Conservation (phyloP, 2,329 filamentous ascomycete species). For the Nemania sp. region DNA sequence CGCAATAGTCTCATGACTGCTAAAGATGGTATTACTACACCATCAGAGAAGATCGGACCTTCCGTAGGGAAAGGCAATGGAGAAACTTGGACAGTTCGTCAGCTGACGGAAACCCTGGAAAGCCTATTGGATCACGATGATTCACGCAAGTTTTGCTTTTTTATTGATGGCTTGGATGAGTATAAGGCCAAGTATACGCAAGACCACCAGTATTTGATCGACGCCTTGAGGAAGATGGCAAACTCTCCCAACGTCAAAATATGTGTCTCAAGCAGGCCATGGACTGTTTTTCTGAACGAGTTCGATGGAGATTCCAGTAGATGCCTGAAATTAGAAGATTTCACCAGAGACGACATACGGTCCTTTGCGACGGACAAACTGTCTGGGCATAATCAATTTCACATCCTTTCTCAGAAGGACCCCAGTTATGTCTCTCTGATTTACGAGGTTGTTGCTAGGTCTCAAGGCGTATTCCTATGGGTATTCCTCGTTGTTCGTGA, state of each 20-base stretch:
- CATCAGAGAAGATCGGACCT: too few species aligned
- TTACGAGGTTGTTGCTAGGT: background rate
- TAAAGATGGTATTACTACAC: background rate
- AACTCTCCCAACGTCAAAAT: background rate
- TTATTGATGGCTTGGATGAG: constrained; percentile 12
- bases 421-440: too few species aligned
- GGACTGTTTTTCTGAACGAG: background rate
- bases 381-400: too few species aligned
- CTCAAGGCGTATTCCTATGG: constrained; percentile 11
- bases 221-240: too few species aligned
- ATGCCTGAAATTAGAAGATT: constrained; percentile 1
- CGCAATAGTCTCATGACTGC: background rate
- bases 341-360: background rate
- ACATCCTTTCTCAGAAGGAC: too few species aligned
- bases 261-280: constrained; percentile 7
- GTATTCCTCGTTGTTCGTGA: constrained; percentile 6
- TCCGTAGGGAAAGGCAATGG: too few species aligned
- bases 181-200: background rate
- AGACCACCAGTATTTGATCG: background rate
- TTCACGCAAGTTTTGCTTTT: constrained; percentile 2
- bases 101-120: background rate
- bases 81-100: too few species aligned
- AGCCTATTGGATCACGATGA: background rate
- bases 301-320: background rate
- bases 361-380: background rate